Base-by-base conservation (phyloP, 2,329 filamentous ascomycete species). In the Lachnellula occidentalis region DNA sequence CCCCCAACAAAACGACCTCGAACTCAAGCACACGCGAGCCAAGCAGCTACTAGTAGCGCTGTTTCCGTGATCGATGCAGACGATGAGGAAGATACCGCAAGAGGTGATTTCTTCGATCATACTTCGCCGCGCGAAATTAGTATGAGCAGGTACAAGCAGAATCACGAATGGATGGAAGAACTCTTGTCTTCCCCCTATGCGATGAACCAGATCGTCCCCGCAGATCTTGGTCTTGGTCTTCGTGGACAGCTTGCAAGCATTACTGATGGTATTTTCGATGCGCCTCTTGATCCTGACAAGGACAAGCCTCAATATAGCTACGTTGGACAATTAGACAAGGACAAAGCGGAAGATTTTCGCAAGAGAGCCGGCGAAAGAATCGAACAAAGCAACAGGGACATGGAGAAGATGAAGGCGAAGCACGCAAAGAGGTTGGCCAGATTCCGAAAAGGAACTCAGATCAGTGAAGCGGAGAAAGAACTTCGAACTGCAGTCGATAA, bases 101-200 rank as follows among this genome's bases (percentile, higher is more conserved):
- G 88, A 19, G 91, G 91, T 27, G 94, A 99, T 70, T 80, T 92
- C 69, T 90, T 99, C 66, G 94, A 99, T 68, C 83, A 90, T 59
- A 76, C 96, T 58, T 92, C 90, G 0, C 92, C 92, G 3, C 82
- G 92, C 43, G 94, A 99, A 60, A 87, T 99, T 58, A 95, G 91
- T 63, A 77, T 90, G 57, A 83, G 85, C 60, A 83, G 94, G 53
- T 99, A 96, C 70, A 87, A 87, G 69, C 91, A 96, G 68, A 95
- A 99, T 65, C 92, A 99, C 66, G 90, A 96, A 70, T 97, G 92
- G 94, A 96, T 99, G 90, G 94, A 97, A 67, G 92, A 99, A 72
- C 86, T 99, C 27, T 81, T 97, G 51, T 90, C 88, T 1, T 97
- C 92, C 1, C 90, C 92, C 0, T 96, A 96, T 68, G 80, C 87